phyloP scores from a whole-genome alignment of 805 yeast species.

The Cephaloascus fragrans region DNA sequence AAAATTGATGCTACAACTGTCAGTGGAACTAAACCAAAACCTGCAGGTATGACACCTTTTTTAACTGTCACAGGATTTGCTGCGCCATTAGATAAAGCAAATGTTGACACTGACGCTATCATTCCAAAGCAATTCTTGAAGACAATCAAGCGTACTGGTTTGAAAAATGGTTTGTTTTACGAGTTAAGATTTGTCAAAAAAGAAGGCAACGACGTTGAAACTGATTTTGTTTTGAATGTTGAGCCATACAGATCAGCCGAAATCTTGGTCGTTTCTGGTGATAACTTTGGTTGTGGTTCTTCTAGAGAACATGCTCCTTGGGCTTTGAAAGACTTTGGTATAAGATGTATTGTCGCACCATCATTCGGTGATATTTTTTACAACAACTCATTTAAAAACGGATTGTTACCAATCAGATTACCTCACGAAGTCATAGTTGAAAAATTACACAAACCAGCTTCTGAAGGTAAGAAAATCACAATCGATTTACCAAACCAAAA shows the following conservation, averaged over 20 bases:
- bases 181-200: constrained; percentile 69
- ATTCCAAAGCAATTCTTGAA: constrained; percentile 97
- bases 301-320: constrained; percentile 99
- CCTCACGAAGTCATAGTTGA: constrained; percentile 63
- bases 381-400: constrained; percentile 95
- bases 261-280: constrained; percentile 87
- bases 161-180: constrained; percentile 79
- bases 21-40: constrained; percentile 7
- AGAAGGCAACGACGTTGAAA: constrained; percentile 66
- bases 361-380: constrained; percentile 97
- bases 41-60: constrained; percentile 67
- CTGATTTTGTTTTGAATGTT: constrained; percentile 87
- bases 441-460: constrained; percentile 75
- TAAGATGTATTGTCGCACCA: constrained; percentile 92
- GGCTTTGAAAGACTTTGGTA: constrained; percentile 98
- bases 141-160: constrained; percentile 95
- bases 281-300: constrained; percentile 98
- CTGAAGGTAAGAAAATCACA: constrained; percentile 58
- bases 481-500: constrained; percentile 85
- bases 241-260: constrained; percentile 75
- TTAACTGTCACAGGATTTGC: constrained; percentile 71
- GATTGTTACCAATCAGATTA: constrained; percentile 86
- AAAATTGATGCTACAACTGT: constrained; percentile 23
- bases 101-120: constrained; percentile 97
- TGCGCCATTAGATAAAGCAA: constrained; percentile 91